Evolutionary conservation across 805 yeast species (phyloP), one percentile per base, ranked within the genome.

Genomic region (Lipomyces spencermartinsiae): DNA sequence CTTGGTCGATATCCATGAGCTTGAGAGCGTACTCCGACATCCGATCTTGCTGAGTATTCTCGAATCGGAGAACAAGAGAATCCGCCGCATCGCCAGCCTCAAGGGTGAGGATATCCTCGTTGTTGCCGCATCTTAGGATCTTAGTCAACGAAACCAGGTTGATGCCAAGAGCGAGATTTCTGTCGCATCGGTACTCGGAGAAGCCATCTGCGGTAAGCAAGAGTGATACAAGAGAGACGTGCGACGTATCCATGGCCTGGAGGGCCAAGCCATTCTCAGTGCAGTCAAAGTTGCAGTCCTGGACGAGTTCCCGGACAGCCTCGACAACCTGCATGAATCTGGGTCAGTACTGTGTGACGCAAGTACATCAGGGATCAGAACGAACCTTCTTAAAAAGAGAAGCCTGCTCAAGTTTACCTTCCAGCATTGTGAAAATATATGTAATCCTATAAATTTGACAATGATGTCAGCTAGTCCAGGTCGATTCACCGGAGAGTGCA

Each of bases 171-270:
- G 97, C 92, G 74, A 93, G 84, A 73, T 91, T 92, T 78, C 95
- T 89, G 82, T 95, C 99, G 81, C 98, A 93, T 84, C 99, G 89
- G 84, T 91, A 95, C 74, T 90, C 94, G 69, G 87, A 84, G 83
- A 95, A 95, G 12, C 97, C 93, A 69, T 91, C 93, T 71, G 89
- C 87, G 67, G 96, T 97, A 73, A 95, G 89, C 74, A 91, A 86
- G 71, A 95, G 83, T 25, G 97, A 90, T 54, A 94, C 97, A 72
- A 95, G 85, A 71, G 93, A 86, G 67, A 95, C 97, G 84, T 98
- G 92, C 34, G 99, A 93, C 78, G 93, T 96, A 81, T 95, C 99
- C 74, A 95, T 95, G 34, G 99, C 98, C 83, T 95, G 98, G 29
- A 96, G 94, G 10, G 96, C 90, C 76, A 95, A 89, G 73, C 99